Base-by-base conservation (phyloP, 1,284 basidiomycete genomes). In the Inonotus obliquus region DNA sequence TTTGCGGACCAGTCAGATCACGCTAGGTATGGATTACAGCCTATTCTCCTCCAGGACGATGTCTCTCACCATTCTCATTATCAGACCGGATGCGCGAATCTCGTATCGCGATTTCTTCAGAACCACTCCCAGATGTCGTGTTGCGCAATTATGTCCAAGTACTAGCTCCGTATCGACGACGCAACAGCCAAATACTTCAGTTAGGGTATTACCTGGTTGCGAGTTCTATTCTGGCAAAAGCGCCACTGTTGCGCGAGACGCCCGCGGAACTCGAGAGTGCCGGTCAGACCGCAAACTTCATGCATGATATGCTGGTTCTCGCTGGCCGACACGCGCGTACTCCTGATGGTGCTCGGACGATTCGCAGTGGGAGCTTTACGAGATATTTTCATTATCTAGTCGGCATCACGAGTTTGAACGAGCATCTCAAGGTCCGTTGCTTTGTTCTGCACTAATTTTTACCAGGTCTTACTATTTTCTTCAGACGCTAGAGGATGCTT, bases 231-330 rank as follows among this genome's bases (percentile, higher is more conserved):
- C 60, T 67, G 13, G 64, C 66, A 25, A 74, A 74, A 61, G 63
- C 66, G 9, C 73, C 72, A 1, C 68, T 74, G 7, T 67, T 71
- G 17, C 67, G 69, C 17, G 71, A 72, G 23, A 66, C 70, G 4
- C 71, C 70, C 2, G 60, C 63, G 5, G 64, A 66, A 19, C 52
- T 65, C 17, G 59, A 64, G 21, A 52, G 60, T 4, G 58, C 62
- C 1, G 63, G 57, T 17, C 39, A 65, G 45, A 32, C 66, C 4
- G 59, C 64, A 2, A 64, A 69, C 38, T 66, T 73, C 54, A 60
- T 72, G 35, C 70, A 73, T 63, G 72, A 73, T 54, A 70, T 71
- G 4, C 60, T 73, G 32, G 63, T 73, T 3, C 65, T 73, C 4
- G 67, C 67, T 2, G 54, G 65, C 1, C 58, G 68, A 17, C 65